These are phyloP conservation scores for Solanum pennellii DNA, from an alignment of 257 asterid species.

Conservation along the genomic window DNA sequence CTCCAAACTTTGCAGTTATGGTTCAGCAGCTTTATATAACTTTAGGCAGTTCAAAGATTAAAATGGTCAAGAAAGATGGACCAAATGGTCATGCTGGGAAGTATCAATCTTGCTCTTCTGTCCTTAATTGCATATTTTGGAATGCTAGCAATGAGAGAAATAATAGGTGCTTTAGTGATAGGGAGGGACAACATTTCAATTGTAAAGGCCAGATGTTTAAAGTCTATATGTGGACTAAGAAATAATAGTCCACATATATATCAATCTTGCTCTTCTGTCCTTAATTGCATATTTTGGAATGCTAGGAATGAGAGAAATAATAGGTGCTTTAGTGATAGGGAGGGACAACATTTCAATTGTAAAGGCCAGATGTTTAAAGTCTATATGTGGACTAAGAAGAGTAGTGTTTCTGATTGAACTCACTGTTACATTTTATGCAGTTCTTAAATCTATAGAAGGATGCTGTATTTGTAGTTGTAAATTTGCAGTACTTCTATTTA, in stretches of 20 bases:
- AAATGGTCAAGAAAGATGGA: background rate
- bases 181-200: background rate
- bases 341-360: background rate
- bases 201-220: background rate
- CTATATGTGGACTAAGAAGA: background rate
- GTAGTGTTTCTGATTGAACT: background rate
- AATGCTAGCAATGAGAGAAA: background rate
- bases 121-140: background rate
- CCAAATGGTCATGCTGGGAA: background rate
- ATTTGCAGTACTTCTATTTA: background rate
- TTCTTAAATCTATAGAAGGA: background rate
- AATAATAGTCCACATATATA: too few relatives aligned
- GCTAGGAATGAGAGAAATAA: background rate
- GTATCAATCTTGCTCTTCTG: background rate
- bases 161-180: background rate
- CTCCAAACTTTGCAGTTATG: background rate
- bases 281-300: background rate
- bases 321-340: background rate
- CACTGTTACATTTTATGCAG: background rate
- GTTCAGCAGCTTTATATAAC: background rate
- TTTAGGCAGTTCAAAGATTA: background rate
- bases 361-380: background rate
- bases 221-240: background rate
- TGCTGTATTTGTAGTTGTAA: background rate
- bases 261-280: background rate